Evolutionary conservation across 176 grass and related monocot species (phyloP).

Genomic region (Coix lacrymajobi): DNA sequence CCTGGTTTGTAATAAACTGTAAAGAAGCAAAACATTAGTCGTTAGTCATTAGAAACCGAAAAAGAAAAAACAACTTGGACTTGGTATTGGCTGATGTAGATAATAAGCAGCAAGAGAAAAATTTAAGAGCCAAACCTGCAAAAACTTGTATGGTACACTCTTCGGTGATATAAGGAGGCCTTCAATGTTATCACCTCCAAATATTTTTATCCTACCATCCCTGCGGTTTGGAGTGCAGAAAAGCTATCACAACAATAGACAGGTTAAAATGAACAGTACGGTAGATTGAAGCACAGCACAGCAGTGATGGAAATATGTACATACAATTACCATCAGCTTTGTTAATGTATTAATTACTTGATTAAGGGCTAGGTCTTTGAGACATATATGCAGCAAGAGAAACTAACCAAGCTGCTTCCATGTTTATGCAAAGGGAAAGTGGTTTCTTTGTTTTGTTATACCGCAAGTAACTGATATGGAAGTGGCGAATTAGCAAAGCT

Average conservation of each 20-base stretch:
- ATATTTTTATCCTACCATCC: conserved; percentile 92
- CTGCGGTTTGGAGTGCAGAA: conserved; percentile 29
- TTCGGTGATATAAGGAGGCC: conserved; percentile 77
- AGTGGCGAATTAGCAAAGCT: not conserved
- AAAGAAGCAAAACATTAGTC: conserved; percentile 13
- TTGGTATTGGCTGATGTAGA: not conserved
- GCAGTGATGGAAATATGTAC: not conserved
- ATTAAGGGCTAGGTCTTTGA: not conserved
- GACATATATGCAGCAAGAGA: not conserved
- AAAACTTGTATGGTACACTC: conserved; percentile 73
- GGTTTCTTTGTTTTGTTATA: not conserved
- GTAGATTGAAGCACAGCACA: not conserved
- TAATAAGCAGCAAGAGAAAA: not conserved
- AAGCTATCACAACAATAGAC: not conserved
- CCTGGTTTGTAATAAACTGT: conserved; percentile 93
- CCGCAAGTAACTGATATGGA: not conserved
- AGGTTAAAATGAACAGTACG: not conserved
- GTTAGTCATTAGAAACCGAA: not conserved
- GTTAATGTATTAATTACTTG: not conserved
- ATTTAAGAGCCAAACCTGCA: conserved; percentile 52
- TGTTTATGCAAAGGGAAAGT: not conserved
- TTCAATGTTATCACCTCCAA: conserved; percentile 91
- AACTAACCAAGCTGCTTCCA: not conserved
- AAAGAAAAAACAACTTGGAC: not conserved
- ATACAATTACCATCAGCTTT: not conserved